phyloP scores from a whole-genome alignment of 257 asterid species.

The Primulina eburnea region DNA sequence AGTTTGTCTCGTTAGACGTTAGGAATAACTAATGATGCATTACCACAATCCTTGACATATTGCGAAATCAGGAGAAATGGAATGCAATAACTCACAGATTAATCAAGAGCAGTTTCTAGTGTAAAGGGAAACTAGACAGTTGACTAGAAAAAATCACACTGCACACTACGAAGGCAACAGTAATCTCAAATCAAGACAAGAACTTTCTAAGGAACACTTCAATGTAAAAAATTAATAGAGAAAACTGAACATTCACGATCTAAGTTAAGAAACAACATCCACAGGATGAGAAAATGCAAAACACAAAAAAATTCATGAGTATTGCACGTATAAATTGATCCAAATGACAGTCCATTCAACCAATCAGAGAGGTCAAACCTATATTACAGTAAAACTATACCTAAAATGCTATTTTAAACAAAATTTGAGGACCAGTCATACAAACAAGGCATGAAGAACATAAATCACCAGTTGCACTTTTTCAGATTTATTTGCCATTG shows the following conservation, averaged over 20 bases:
- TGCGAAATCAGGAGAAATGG: not conserved
- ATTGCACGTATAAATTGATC: not conserved
- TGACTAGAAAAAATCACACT: not conserved
- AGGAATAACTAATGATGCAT: conserved; percentile 1
- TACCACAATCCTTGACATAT: not conserved
- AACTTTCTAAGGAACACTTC: not conserved
- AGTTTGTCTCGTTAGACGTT: too few species aligned
- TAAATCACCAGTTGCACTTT: conserved; percentile 87
- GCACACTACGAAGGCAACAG: not conserved
- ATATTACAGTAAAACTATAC: not conserved
- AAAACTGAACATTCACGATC: not conserved
- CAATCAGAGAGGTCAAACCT: conserved; percentile 18
- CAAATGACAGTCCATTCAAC: conserved; percentile 9
- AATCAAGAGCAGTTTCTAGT: not conserved
- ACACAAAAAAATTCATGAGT: not conserved
- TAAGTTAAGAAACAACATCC: not conserved
- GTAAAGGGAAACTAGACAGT: conserved; percentile 1
- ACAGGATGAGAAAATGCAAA: not conserved
- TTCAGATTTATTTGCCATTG: conserved; percentile 67
- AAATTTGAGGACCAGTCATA: conserved; percentile 1
- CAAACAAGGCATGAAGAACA: conserved; percentile 18
- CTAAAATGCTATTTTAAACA: not conserved
- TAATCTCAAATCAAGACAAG: not conserved
- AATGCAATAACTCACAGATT: not conserved
- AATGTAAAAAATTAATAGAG: not conserved